A percentile compares a stretch with the other conserved stretches of the same genome.
Evolutionary conservation across 371 early-diverging fungal species (phyloP).

Genomic region (Rhizopus sp.): DNA sequence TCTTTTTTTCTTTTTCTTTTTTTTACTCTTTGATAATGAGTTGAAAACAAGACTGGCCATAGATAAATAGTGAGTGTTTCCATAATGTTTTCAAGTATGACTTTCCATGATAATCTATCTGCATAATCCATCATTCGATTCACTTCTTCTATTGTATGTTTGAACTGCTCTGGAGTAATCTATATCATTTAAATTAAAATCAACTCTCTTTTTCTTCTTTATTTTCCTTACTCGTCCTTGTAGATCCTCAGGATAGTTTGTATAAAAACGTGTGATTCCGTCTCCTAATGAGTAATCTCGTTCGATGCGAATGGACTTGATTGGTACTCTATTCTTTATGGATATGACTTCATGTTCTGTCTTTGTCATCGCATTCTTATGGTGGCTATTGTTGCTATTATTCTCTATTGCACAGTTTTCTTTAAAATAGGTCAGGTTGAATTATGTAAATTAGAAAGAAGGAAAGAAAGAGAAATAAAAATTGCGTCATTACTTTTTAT

Average conservation of each 20-base stretch:
- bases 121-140: slow-evolving; percentile 43
- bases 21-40: slow-evolving; percentile 50
- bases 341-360: slow-evolving; percentile 18
- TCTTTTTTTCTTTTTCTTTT: too few species aligned
- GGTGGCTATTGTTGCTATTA: background rate
- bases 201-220: background rate
- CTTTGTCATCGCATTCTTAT: slow-evolving; percentile 22
- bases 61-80: slow-evolving; percentile 48
- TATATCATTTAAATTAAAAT: slow-evolving; percentile 9
- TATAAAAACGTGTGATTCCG: slow-evolving; percentile 49
- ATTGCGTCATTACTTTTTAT: slow-evolving; percentile 22
- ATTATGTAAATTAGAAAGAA: background rate
- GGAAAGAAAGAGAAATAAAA: slow-evolving; percentile 8
- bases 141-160: slow-evolving; percentile 42
- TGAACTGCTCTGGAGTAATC: slow-evolving; percentile 38
- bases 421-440: background rate
- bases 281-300: slow-evolving; percentile 52
- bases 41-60: slow-evolving; percentile 48
- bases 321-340: slow-evolving; percentile 22
- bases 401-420: background rate
- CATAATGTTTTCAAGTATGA: slow-evolving; percentile 49
- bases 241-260: slow-evolving; percentile 40
- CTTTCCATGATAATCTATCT: slow-evolving; percentile 39
- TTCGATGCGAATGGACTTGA: slow-evolving; percentile 40
- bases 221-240: slow-evolving; percentile 36